These are phyloP conservation scores for Penicillium brevicompactum DNA, from an alignment of 2,329 filamentous ascomycete species.

Conservation along the genomic window DNA sequence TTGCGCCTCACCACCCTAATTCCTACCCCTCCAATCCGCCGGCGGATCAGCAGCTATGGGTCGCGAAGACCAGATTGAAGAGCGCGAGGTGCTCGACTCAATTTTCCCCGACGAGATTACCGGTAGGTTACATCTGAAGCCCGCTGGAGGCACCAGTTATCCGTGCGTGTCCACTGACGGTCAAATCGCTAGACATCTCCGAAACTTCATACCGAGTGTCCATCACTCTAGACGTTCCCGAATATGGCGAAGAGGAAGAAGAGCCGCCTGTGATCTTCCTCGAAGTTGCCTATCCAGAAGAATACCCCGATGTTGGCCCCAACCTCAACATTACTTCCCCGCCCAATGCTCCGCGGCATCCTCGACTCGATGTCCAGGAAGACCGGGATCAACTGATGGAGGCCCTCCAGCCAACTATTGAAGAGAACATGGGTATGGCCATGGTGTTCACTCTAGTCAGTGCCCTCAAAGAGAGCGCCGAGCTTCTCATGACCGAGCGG, in stretches of 20 bases:
- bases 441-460: conserved; percentile 95
- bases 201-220: conserved; percentile 86
- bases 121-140: conserved; percentile 54
- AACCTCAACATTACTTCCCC: conserved; percentile 76
- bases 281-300: conserved; percentile 83
- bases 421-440: conserved; percentile 94
- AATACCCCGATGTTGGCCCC: conserved; percentile 86
- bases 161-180: conserved; percentile 16
- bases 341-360: conserved; percentile 69
- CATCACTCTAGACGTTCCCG: conserved; percentile 76
- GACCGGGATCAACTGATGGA: conserved; percentile 77
- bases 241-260: conserved; percentile 62
- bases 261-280: conserved; percentile 74
- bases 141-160: background rate
- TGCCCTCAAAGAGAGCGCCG: conserved; percentile 85
- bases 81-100: conserved; percentile 95
- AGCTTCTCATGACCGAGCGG: conserved; percentile 76
- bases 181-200: conserved; percentile 70
- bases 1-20: conserved; percentile 4
- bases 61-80: conserved; percentile 86
- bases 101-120: conserved; percentile 98
- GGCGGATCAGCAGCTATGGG: conserved; percentile 45
- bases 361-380: conserved; percentile 74
- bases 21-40: conserved; percentile 34
- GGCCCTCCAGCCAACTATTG: conserved; percentile 71